Percentiles rank a stretch among this genome's conserved stretches.
These are phyloP conservation scores for Ceratobasidium sp. DNA, from an alignment of 1,284 basidiomycete genomes.

Conservation along the genomic window DNA sequence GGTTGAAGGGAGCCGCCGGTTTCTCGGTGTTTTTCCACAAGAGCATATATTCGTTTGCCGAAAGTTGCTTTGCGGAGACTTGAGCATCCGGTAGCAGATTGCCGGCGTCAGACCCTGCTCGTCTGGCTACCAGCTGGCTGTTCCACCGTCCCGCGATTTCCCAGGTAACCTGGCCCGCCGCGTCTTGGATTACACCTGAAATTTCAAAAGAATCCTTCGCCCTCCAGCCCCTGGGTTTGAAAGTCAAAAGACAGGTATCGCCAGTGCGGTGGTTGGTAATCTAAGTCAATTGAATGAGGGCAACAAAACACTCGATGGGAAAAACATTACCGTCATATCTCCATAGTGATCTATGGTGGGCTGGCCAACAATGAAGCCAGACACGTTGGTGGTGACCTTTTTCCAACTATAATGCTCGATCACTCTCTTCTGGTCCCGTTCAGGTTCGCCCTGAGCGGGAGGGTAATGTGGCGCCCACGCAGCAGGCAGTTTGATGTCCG, in stretches of 20 bases:
- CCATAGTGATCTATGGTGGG: slow-evolving; percentile 98
- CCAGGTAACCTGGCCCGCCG: slow-evolving; percentile 71
- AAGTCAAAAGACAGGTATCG: slow-evolving; percentile 89
- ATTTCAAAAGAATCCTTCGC: slow-evolving; percentile 93
- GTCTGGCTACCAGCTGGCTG: slow-evolving; percentile 89
- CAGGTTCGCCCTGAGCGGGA: slow-evolving; percentile 46
- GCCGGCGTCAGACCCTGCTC: slow-evolving; percentile 67
- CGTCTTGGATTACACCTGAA: slow-evolving; percentile 80
- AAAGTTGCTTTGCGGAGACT: slow-evolving; percentile 57
- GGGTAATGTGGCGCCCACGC: slow-evolving; percentile 56
- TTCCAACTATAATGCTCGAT: slow-evolving; percentile 92
- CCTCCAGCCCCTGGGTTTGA: slow-evolving; percentile 96
- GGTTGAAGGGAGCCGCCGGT: slow-evolving; percentile 85
- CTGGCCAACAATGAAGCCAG: slow-evolving; percentile 91
- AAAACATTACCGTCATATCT: slow-evolving; percentile 80
- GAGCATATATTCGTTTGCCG: slow-evolving; percentile 66
- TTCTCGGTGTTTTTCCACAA: slow-evolving; percentile 96
- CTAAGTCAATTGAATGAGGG: slow-evolving; percentile 51
- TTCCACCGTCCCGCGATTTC: slow-evolving; percentile 98
- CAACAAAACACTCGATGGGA: not conserved
- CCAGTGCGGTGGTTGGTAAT: slow-evolving; percentile 91
- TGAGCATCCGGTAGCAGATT: slow-evolving; percentile 78
- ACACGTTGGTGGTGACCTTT: slow-evolving; percentile 93
- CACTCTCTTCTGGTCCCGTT: slow-evolving; percentile 58
- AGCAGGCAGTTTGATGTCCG: slow-evolving; percentile 79